These are phyloP conservation scores for Suillus subluteus DNA, from an alignment of 768 basidiomycete species.

Conservation along the genomic window DNA sequence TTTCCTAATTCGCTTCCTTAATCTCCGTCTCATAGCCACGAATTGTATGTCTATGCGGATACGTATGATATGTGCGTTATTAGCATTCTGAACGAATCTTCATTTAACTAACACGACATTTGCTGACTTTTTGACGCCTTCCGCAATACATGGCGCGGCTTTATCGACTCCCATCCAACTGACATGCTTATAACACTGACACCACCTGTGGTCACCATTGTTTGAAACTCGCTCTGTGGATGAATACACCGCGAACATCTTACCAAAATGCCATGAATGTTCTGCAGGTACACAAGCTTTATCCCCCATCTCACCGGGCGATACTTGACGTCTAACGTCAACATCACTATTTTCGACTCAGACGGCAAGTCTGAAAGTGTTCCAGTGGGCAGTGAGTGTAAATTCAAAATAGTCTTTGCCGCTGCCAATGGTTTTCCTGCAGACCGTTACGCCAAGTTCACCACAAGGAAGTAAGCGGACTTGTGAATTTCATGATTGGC, in stretches of 20 bases:
- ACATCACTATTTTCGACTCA: conserved; percentile 69
- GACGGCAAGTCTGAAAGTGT: conserved; percentile 39
- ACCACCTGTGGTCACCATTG: background rate
- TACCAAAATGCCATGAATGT: background rate
- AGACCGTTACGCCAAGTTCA: conserved; percentile 74
- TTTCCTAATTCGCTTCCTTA: background rate
- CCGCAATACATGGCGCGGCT: background rate
- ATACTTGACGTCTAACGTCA: conserved; percentile 84
- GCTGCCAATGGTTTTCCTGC: conserved; percentile 32
- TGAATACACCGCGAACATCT: background rate
- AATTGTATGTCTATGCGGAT: conserved; percentile 74
- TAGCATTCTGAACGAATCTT: background rate
- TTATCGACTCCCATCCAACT: background rate
- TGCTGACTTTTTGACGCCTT: background rate
- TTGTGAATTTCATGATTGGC: background rate
- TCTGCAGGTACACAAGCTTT: conserved; percentile 62
- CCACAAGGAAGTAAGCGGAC: conserved; percentile 61
- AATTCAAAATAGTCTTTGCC: background rate
- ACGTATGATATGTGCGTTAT: conserved; percentile 62
- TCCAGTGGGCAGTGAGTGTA: conserved; percentile 48
- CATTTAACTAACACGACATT: background rate
- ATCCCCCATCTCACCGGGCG: conserved; percentile 66
- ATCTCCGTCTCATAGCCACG: conserved; percentile 56
- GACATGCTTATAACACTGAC: background rate
- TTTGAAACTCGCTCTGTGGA: background rate